These are phyloP conservation scores for Nigrospora osmanthi DNA, from an alignment of 2,329 filamentous ascomycete species.

Conservation along the genomic window DNA sequence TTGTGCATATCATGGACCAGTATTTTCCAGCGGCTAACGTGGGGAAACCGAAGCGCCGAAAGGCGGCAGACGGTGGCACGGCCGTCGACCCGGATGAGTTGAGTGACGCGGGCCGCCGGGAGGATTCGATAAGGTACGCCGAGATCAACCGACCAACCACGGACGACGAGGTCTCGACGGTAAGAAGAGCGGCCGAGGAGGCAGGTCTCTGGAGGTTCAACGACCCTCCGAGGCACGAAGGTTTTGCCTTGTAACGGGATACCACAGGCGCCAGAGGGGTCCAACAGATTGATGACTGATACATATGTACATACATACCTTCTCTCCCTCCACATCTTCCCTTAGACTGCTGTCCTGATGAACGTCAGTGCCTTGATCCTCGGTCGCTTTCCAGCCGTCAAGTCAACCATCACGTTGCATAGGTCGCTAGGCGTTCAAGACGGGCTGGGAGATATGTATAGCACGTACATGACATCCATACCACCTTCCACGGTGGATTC, in stretches of 20 bases:
- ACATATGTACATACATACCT: too few relatives aligned
- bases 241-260: conserved; percentile 37
- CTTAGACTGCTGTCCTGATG: too few relatives aligned
- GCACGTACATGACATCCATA: too few relatives aligned
- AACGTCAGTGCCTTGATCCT: too few relatives aligned
- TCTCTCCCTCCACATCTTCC: too few relatives aligned
- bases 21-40: conserved; percentile 77
- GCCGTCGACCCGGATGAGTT: conserved; percentile 12
- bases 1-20: conserved; percentile 86
- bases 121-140: conserved; percentile 53
- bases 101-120: conserved; percentile 13
- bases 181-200: conserved; percentile 58
- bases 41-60: conserved; percentile 52
- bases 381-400: too few relatives aligned
- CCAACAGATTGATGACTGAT: too few relatives aligned
- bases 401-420: too few relatives aligned
- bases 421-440: too few relatives aligned
- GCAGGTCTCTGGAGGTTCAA: conserved; percentile 76
- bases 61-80: conserved; percentile 9
- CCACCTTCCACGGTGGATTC: too few relatives aligned
- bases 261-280: background rate
- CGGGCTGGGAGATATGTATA: too few relatives aligned
- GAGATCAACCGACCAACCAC: conserved; percentile 72
- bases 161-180: conserved; percentile 55
- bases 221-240: conserved; percentile 48